phyloP scores from a whole-genome alignment of 768 basidiomycete genomes.

The Mycena filopes region DNA sequence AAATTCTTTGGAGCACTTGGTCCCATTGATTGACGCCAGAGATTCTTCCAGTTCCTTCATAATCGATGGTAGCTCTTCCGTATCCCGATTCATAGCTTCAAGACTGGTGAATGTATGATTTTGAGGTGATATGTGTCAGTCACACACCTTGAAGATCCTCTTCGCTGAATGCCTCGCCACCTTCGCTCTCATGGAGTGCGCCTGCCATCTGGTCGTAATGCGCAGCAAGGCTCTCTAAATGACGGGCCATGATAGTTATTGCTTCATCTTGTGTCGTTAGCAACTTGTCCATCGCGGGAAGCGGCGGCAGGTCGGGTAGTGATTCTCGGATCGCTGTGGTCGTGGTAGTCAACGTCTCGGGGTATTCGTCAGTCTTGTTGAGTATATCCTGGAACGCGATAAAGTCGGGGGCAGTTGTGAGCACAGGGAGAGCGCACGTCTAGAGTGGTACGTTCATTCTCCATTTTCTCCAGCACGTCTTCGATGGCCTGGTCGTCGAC shows the following conservation, averaged over 20 bases:
- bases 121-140: not conserved
- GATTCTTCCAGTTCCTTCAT: slow-evolving; percentile 77
- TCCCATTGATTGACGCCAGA: slow-evolving; percentile 59
- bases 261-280: slow-evolving; percentile 67
- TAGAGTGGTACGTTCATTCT: slow-evolving; percentile 71
- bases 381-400: slow-evolving; percentile 64
- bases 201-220: slow-evolving; percentile 84
- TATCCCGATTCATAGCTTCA: slow-evolving; percentile 85
- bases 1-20: slow-evolving; percentile 58
- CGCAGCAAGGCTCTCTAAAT: slow-evolving; percentile 74
- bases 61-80: slow-evolving; percentile 79
- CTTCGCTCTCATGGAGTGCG: slow-evolving; percentile 73
- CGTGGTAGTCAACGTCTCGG: slow-evolving; percentile 67
- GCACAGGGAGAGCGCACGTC: slow-evolving; percentile 60
- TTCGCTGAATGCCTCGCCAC: slow-evolving; percentile 72
- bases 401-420: not conserved
- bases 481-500: slow-evolving; percentile 87
- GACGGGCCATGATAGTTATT: slow-evolving; percentile 74
- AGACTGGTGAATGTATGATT: slow-evolving; percentile 2
- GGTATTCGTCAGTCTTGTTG: slow-evolving; percentile 71
- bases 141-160: slow-evolving; percentile 77
- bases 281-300: slow-evolving; percentile 57
- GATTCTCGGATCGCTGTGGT: slow-evolving; percentile 66
- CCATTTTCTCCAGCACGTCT: slow-evolving; percentile 77
- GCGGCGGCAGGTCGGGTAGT: slow-evolving; percentile 52